phyloP scores from a whole-genome alignment of 129 eudicot genomes.

The Tagetes patula region DNA sequence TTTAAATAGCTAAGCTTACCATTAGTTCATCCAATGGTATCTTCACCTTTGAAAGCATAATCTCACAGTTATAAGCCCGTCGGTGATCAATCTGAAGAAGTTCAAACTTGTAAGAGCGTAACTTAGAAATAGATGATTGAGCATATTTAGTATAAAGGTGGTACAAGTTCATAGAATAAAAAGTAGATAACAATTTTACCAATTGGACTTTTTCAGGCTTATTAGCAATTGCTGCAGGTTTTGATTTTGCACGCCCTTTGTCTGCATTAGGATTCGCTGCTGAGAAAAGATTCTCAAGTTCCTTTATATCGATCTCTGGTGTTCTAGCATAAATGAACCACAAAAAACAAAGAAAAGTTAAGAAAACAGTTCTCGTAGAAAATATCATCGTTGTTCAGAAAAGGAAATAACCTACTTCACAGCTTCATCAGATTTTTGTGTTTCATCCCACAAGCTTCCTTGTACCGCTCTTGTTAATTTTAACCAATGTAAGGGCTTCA shows the following conservation, averaged over 20 bases:
- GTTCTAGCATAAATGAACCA: slow-evolving; percentile 44
- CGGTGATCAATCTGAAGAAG: slow-evolving; percentile 73
- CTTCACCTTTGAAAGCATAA: slow-evolving; percentile 94
- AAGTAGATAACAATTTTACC: slow-evolving; percentile 45
- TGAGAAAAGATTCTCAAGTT: slow-evolving; percentile 91
- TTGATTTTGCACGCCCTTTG: slow-evolving; percentile 44
- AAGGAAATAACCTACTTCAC: slow-evolving; percentile 49
- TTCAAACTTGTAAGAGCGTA: background rate
- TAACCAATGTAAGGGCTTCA: slow-evolving; percentile 96
- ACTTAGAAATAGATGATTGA: background rate
- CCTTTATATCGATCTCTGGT: slow-evolving; percentile 80
- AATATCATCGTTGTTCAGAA: background rate
- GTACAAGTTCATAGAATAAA: slow-evolving; percentile 8
- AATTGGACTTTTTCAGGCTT: slow-evolving; percentile 82
- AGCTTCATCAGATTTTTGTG: slow-evolving; percentile 78
- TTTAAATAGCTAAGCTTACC: slow-evolving; percentile 52
- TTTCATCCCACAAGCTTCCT: slow-evolving; percentile 98
- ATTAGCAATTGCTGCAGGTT: slow-evolving; percentile 43
- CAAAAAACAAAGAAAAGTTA: slow-evolving; percentile 14
- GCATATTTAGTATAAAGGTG: background rate
- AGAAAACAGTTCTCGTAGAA: slow-evolving; percentile 6
- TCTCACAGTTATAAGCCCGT: slow-evolving; percentile 94
- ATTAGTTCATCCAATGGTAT: slow-evolving; percentile 80
- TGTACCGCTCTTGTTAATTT: slow-evolving; percentile 85
- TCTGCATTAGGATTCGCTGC: slow-evolving; percentile 54